Percentiles rank a stretch among this genome's conserved stretches.
Conservation (phyloP, 208 protist species). For the Trypanosoma caninum region DNA sequence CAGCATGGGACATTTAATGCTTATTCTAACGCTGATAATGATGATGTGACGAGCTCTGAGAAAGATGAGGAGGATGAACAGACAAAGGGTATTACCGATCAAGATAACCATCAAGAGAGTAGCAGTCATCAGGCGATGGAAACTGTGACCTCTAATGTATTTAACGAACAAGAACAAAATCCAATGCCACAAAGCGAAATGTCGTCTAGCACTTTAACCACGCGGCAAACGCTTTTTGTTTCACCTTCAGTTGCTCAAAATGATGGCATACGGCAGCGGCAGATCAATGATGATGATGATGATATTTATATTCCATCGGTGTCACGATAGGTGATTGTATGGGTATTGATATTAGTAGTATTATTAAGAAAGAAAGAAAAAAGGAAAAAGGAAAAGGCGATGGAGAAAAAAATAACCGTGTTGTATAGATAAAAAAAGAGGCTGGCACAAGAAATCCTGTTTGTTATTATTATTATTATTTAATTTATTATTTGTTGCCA, state of each 20-base stretch:
- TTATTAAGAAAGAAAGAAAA: background rate
- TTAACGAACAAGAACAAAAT: too few relatives aligned
- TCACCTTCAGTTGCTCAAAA: too few relatives aligned
- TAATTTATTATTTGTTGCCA: background rate
- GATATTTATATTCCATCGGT: conserved; percentile 24
- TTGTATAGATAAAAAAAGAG: background rate
- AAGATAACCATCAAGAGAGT: too few relatives aligned
- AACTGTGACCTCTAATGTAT: too few relatives aligned
- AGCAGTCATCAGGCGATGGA: background rate
- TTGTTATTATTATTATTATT: background rate
- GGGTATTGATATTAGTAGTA: background rate
- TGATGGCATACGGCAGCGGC: too few relatives aligned
- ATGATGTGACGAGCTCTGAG: conserved; percentile 15
- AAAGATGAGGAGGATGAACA: conserved; percentile 8
- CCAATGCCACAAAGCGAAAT: too few relatives aligned
- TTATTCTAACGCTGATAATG: conserved; percentile 8
- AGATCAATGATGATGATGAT: conserved; percentile 8
- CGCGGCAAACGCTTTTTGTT: too few relatives aligned
- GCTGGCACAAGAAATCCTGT: background rate
- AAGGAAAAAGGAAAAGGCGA: background rate
- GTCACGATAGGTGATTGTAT: background rate
- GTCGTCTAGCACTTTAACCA: background rate
- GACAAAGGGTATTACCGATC: background rate
- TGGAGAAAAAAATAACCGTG: conserved; percentile 1
- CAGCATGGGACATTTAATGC: conserved; percentile 16